Percentiles rank a stretch among this genome's conserved stretches.
phyloP scores from a whole-genome alignment of 257 asterid genomes.

The Handroanthus guayacan region DNA sequence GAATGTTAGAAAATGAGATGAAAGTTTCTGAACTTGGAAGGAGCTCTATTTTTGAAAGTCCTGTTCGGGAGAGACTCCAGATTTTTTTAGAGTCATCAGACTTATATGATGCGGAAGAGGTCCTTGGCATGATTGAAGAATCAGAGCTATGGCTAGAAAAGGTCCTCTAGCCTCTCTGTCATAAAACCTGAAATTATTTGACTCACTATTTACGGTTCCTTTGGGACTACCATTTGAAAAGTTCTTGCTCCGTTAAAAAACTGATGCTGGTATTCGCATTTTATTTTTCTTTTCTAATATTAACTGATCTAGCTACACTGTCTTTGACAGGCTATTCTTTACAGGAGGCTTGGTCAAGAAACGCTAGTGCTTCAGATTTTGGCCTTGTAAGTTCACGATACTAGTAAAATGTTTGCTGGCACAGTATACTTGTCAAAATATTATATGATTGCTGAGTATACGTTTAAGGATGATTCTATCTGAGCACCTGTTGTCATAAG shows the following conservation, averaged over 20 bases:
- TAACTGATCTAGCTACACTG: slow-evolving; percentile 34
- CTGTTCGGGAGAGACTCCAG: slow-evolving; percentile 88
- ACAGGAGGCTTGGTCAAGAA: slow-evolving; percentile 97
- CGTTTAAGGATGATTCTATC: not conserved
- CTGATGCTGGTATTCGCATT: slow-evolving; percentile 28
- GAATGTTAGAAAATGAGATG: slow-evolving; percentile 44
- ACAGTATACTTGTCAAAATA: not conserved
- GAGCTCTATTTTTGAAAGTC: slow-evolving; percentile 69
- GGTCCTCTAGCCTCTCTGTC: slow-evolving; percentile 48
- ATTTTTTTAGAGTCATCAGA: slow-evolving; percentile 86
- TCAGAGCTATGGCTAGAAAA: slow-evolving; percentile 97
- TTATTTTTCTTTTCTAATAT: not conserved
- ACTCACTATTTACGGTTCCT: slow-evolving; percentile 32
- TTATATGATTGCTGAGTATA: not conserved
- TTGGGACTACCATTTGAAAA: slow-evolving; percentile 1
- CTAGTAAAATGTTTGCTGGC: not conserved
- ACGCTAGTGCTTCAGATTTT: slow-evolving; percentile 79
- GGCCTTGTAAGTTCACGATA: slow-evolving; percentile 76
- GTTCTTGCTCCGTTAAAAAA: slow-evolving; percentile 23
- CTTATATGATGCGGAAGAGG: slow-evolving; percentile 85
- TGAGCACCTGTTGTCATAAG: not conserved
- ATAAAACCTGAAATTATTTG: slow-evolving; percentile 10
- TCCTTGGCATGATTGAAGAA: slow-evolving; percentile 86
- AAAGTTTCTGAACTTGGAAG: slow-evolving; percentile 44
- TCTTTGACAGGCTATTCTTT: slow-evolving; percentile 88